Percentiles rank a stretch among this genome's conserved stretches.
Evolutionary conservation across 2,329 filamentous ascomycete species (phyloP).

Genomic region (Zymoseptoria ardabiliae): DNA sequence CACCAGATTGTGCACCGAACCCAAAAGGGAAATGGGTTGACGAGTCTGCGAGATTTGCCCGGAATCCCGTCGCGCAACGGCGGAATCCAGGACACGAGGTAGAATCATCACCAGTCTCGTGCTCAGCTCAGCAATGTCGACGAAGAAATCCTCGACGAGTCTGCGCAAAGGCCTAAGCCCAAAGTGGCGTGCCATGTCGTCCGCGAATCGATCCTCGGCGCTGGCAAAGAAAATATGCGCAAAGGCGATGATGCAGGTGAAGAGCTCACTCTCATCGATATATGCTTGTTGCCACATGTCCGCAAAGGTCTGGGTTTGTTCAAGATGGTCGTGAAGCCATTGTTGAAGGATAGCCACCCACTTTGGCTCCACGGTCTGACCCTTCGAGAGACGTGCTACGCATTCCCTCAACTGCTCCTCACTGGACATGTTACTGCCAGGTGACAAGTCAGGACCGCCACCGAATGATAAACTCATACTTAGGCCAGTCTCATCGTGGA

Average conservation of each 20-base stretch:
- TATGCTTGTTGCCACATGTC: slow-evolving; percentile 11
- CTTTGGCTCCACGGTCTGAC: background rate
- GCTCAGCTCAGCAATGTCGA: slow-evolving; percentile 11
- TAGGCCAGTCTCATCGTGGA: slow-evolving; percentile 27
- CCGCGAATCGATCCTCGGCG: background rate
- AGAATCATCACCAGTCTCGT: slow-evolving; percentile 14
- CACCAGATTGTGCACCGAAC: slow-evolving; percentile 14
- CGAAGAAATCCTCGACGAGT: slow-evolving; percentile 6
- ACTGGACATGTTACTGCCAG: background rate
- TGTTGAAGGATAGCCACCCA: background rate
- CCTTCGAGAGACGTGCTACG: background rate
- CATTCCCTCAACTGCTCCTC: slow-evolving; percentile 6
- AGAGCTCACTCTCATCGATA: slow-evolving; percentile 15
- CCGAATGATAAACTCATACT: slow-evolving; percentile 13
- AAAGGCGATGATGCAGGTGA: slow-evolving; percentile 2
- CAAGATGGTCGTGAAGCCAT: slow-evolving; percentile 16
- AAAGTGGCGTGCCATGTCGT: background rate
- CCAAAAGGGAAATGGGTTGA: slow-evolving; percentile 13
- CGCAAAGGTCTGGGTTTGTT: slow-evolving; percentile 17
- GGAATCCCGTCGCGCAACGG: slow-evolving; percentile 19
- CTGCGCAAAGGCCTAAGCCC: background rate
- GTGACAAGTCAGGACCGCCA: slow-evolving; percentile 7
- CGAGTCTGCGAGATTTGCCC: slow-evolving; percentile 13
- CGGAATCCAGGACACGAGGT: slow-evolving; percentile 13
- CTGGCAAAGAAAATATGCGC: background rate